Evolutionary conservation across 305 asterid species (phyloP).

Genomic region (Solanum chacoense): DNA sequence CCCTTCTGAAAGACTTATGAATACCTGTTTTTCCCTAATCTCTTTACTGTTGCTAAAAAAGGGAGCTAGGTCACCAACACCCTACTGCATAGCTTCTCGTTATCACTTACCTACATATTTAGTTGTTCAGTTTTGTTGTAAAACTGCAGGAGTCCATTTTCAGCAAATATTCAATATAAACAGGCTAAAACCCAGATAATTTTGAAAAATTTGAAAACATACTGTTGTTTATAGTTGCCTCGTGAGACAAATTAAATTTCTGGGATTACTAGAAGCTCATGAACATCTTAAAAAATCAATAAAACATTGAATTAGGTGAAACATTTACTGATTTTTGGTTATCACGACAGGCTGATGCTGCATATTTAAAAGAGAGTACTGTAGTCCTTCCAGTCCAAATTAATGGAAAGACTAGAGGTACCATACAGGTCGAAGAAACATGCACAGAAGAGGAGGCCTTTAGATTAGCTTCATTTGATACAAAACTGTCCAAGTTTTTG

Average conservation of each 20-base stretch:
- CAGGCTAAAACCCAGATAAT: not conserved
- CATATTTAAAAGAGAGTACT: conserved; percentile 58
- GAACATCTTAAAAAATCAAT: not conserved
- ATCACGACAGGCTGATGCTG: conserved; percentile 53
- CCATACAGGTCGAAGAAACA: conserved; percentile 64
- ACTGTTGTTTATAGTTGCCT: not conserved
- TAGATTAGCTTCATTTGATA: conserved; percentile 51
- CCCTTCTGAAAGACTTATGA: not conserved
- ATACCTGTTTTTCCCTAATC: not conserved
- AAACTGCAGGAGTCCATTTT: not conserved
- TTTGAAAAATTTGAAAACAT: not conserved
- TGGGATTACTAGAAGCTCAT: not conserved
- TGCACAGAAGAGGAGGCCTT: conserved; percentile 84
- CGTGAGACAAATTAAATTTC: not conserved
- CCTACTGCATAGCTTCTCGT: not conserved
- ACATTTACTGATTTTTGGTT: not conserved
- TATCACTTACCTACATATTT: not conserved
- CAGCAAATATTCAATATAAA: not conserved
- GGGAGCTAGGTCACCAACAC: not conserved
- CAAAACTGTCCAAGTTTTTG: conserved; percentile 55
- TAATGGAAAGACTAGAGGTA: conserved; percentile 94
- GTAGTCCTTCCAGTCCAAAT: conserved; percentile 77
- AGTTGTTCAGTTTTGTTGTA: not conserved
- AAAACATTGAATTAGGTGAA: not conserved
- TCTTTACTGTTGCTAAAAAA: not conserved